Evolutionary conservation across 768 basidiomycete species (phyloP).

Genomic region (Boletus pseudopeckii): DNA sequence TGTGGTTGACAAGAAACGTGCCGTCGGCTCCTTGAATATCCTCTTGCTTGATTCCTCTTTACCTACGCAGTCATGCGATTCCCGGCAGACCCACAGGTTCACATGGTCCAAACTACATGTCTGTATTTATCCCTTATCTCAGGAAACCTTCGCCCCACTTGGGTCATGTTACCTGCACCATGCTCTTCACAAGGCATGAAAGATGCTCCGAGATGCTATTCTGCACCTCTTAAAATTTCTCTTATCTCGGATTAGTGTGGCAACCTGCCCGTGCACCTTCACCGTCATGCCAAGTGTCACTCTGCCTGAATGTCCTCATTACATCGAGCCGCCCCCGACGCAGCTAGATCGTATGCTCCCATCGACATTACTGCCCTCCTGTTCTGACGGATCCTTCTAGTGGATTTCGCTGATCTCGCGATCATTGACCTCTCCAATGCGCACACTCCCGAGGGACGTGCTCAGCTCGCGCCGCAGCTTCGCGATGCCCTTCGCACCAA

Average conservation of each 20-base stretch:
- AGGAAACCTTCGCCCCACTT: neutral
- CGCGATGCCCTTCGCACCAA: constrained; percentile 43
- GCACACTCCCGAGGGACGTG: constrained; percentile 38
- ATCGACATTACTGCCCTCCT: neutral
- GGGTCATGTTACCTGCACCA: neutral
- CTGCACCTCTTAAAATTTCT: neutral
- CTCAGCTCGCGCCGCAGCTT: constrained; percentile 39
- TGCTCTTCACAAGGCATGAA: neutral
- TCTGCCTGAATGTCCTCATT: constrained; percentile 34
- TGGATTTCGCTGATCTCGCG: constrained; percentile 48
- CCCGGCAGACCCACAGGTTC: neutral
- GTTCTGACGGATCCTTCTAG: constrained; percentile 32
- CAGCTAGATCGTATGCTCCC: constrained; percentile 32
- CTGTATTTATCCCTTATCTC: neutral
- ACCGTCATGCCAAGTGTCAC: constrained; percentile 30
- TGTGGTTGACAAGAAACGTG: neutral
- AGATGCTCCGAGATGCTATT: neutral
- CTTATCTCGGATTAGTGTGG: too few relatives aligned
- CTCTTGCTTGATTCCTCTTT: neutral
- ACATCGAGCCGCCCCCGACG: constrained; percentile 32
- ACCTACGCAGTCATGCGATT: neutral
- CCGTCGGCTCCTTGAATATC: neutral
- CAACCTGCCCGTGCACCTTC: neutral
- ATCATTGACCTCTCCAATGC: constrained; percentile 49
- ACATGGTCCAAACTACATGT: neutral